Evolutionary conservation across 2,329 filamentous ascomycete genomes (phyloP).

Genomic region (Cercospora beticola): DNA sequence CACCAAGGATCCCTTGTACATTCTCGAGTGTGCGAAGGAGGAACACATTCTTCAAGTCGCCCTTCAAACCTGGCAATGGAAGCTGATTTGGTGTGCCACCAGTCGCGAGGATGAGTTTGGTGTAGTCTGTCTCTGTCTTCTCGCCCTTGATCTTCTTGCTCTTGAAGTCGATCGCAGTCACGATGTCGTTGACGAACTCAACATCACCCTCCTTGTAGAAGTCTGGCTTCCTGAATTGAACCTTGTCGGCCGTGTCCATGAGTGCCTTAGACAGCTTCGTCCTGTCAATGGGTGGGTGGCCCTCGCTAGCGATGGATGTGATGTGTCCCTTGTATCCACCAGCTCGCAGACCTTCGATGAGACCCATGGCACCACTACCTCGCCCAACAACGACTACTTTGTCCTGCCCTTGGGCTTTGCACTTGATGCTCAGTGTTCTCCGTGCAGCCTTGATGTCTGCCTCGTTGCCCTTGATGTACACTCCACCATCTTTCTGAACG

Average conservation of each 20-base stretch:
- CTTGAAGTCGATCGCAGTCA: conserved; percentile 73
- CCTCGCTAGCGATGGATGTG: conserved; percentile 80
- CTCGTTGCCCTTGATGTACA: conserved; percentile 83
- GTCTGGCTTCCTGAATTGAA: conserved; percentile 71
- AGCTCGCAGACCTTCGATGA: conserved; percentile 78
- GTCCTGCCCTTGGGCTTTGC: conserved; percentile 58
- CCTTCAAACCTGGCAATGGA: conserved; percentile 80
- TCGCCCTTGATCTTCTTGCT: conserved; percentile 72
- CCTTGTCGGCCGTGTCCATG: conserved; percentile 74
- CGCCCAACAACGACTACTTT: conserved; percentile 82
- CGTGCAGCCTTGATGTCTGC: conserved; percentile 73
- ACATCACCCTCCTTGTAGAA: conserved; percentile 70
- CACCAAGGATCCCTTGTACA: conserved; percentile 71
- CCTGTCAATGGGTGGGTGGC: conserved; percentile 77
- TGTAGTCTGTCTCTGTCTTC: conserved; percentile 71
- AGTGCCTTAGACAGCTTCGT: conserved; percentile 95
- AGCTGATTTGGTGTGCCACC: conserved; percentile 75
- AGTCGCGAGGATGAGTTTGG: conserved; percentile 85
- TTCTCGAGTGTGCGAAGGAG: conserved; percentile 75
- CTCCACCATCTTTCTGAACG: conserved; percentile 73
- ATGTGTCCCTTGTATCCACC: conserved; percentile 77
- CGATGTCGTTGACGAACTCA: conserved; percentile 56
- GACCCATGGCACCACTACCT: conserved; percentile 79
- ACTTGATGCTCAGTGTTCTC: conserved; percentile 71
- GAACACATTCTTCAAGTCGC: conserved; percentile 81